These are phyloP conservation scores for Aspergillus novofumigatus DNA, from an alignment of 2,329 filamentous ascomycete genomes.

Conservation along the genomic window DNA sequence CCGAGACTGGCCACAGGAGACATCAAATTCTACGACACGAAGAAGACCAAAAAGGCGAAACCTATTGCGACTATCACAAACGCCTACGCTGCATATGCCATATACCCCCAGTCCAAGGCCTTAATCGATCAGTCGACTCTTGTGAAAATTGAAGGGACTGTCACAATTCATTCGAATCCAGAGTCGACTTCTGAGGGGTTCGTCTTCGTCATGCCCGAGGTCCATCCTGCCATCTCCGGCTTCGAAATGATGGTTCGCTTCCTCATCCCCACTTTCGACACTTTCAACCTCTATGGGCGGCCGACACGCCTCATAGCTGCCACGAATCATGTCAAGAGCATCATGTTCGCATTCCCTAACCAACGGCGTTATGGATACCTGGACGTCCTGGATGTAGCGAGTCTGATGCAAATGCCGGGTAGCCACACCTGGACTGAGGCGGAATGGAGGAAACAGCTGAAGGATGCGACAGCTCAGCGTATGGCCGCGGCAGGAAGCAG, in stretches of 20 bases:
- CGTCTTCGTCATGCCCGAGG: slow-evolving; percentile 96
- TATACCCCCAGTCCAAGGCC: slow-evolving; percentile 92
- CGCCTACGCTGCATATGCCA: slow-evolving; percentile 86
- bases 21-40: slow-evolving; percentile 93
- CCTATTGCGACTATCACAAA: slow-evolving; percentile 91
- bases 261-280: slow-evolving; percentile 90
- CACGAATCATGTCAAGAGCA: slow-evolving; percentile 75
- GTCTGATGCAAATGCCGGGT: slow-evolving; percentile 72
- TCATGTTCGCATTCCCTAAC: slow-evolving; percentile 98
- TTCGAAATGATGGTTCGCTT: slow-evolving; percentile 95
- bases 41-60: slow-evolving; percentile 84
- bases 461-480: slow-evolving; percentile 69
- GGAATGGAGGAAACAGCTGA: slow-evolving; percentile 85
- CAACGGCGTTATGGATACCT: slow-evolving; percentile 85
- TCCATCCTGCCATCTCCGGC: slow-evolving; percentile 82
- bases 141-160: slow-evolving; percentile 86
- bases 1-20: slow-evolving; percentile 72
- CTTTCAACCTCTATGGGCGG: slow-evolving; percentile 85
- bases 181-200: slow-evolving; percentile 83
- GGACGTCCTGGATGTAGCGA: slow-evolving; percentile 79
- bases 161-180: slow-evolving; percentile 78
- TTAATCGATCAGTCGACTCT: slow-evolving; percentile 92
- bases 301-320: slow-evolving; percentile 84
- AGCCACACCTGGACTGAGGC: slow-evolving; percentile 76
- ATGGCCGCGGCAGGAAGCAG: slow-evolving; percentile 37